A percentile compares a stretch with the other conserved stretches of the same genome.
Evolutionary conservation across 805 yeast species (phyloP).

Genomic region (Tetrapisispora arboricola): DNA sequence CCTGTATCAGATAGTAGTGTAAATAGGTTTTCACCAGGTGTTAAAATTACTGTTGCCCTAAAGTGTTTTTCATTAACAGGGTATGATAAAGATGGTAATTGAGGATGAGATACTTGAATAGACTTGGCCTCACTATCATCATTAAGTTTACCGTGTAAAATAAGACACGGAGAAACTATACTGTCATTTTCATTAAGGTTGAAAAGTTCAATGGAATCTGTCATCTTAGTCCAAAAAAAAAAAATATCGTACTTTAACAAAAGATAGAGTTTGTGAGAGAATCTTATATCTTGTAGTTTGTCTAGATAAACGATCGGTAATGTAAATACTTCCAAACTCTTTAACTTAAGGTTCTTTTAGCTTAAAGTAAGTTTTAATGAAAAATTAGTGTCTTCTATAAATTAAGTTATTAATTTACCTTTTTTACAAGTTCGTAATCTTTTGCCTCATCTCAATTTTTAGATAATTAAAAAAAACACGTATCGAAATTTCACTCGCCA

Average conservation of each 20-base stretch:
- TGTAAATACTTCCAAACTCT: too few relatives aligned
- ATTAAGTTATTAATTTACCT: too few relatives aligned
- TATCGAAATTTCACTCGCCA: background rate
- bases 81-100: constrained; percentile 53
- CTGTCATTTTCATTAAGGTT: constrained; percentile 28
- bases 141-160: constrained; percentile 37
- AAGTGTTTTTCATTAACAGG: constrained; percentile 64
- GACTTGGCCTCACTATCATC: constrained; percentile 22
- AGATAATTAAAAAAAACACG: background rate
- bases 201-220: constrained; percentile 20
- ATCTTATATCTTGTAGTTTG: too few relatives aligned
- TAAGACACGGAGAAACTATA: constrained; percentile 40
- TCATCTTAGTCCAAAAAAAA: constrained; percentile 2
- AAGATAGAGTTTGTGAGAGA: too few relatives aligned
- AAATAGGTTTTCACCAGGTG: constrained; percentile 54
- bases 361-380: too few relatives aligned
- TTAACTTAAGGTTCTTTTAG: too few relatives aligned
- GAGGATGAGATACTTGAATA: constrained; percentile 34
- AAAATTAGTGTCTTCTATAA: too few relatives aligned
- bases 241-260: too few relatives aligned
- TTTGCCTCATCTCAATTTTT: background rate
- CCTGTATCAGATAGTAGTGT: constrained; percentile 37
- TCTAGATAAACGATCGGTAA: too few relatives aligned
- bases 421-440: too few relatives aligned
- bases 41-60: constrained; percentile 64